Conservation (phyloP, 768 basidiomycete genomes). For the Trametes coccinea region DNA sequence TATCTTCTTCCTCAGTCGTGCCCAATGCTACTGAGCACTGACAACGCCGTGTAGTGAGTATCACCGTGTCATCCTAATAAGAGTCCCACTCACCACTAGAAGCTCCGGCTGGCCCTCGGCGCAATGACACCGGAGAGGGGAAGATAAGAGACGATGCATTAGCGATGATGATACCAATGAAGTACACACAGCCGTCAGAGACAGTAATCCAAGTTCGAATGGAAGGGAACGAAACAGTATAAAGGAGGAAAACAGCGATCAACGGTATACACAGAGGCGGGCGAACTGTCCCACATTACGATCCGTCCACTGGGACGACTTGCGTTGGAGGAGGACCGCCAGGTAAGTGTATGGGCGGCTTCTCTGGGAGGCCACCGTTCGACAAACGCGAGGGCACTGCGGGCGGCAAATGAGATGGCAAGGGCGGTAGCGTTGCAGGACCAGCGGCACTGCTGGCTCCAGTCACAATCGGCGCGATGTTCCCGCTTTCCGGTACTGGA, state of each 20-base stretch:
- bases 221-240: background rate
- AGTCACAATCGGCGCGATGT: conserved; percentile 6
- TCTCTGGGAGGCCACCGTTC: conserved; percentile 9
- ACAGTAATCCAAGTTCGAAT: background rate
- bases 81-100: background rate
- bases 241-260: background rate
- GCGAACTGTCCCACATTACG: conserved; percentile 1
- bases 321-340: conserved; percentile 11
- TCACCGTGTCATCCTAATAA: too few species aligned
- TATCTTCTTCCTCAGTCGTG: too few species aligned
- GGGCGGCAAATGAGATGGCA: background rate
- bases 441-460: background rate
- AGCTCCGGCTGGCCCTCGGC: background rate
- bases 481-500: conserved; percentile 18
- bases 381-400: conserved; percentile 12
- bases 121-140: background rate
- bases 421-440: conserved; percentile 5
- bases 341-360: background rate
- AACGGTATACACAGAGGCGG: background rate
- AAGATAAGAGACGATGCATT: background rate
- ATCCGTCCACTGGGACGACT: conserved; percentile 24
- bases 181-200: background rate
- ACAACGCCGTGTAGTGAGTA: too few species aligned
- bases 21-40: too few species aligned
- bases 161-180: background rate